phyloP scores from a whole-genome alignment of 1,284 basidiomycete genomes.

The Coniferiporia sulphurascens region DNA sequence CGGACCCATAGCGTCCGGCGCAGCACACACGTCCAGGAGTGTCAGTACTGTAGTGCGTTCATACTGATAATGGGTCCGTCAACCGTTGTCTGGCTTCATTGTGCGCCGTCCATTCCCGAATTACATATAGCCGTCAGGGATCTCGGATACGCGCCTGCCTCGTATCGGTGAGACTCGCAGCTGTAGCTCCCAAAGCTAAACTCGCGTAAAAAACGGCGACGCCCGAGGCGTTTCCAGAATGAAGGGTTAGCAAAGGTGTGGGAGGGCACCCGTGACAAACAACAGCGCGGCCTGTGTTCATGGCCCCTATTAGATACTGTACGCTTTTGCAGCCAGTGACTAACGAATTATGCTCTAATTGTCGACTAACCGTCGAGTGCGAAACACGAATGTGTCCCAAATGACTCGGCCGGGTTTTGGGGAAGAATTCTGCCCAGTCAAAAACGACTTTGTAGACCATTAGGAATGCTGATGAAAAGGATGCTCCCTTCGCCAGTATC shows the following conservation, averaged over 20 bases:
- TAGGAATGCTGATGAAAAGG: conserved; percentile 50
- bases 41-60: conserved; percentile 45
- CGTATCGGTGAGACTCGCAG: conserved; percentile 43
- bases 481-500: conserved; percentile 52
- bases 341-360: conserved; percentile 33
- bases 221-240: conserved; percentile 42
- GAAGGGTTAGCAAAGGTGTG: conserved; percentile 11
- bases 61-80: conserved; percentile 33
- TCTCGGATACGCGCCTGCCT: conserved; percentile 39
- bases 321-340: conserved; percentile 31
- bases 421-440: conserved; percentile 46
- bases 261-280: conserved; percentile 26
- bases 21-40: conserved; percentile 64
- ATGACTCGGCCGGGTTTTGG: conserved; percentile 50
- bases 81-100: conserved; percentile 33
- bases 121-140: conserved; percentile 23
- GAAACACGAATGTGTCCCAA: conserved; percentile 46
- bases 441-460: conserved; percentile 34
- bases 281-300: conserved; percentile 14
- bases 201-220: conserved; percentile 49
- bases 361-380: conserved; percentile 36
- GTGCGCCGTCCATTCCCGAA: conserved; percentile 35
- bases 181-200: conserved; percentile 44
- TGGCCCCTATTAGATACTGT: conserved; percentile 18
- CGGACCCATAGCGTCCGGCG: conserved; percentile 40